phyloP scores from a whole-genome alignment of 257 asterid species.

The Solanum megistacrolobum region DNA sequence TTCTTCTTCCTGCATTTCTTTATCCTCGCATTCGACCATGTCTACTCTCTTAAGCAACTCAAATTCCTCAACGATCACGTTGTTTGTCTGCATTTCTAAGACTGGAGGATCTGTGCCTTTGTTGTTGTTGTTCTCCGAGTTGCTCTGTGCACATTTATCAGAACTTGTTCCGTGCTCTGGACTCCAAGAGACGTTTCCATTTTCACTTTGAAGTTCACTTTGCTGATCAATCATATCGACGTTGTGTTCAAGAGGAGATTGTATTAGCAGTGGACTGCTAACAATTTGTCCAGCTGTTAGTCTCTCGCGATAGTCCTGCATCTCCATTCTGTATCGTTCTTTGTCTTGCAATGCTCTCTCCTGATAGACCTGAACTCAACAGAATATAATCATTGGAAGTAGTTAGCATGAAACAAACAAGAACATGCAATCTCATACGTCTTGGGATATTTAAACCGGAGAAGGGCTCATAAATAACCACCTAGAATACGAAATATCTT shows the following conservation, averaged over 20 bases:
- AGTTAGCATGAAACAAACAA: background rate
- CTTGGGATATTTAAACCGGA: background rate
- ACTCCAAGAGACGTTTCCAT: slow-evolving; percentile 9
- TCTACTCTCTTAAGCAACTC: slow-evolving; percentile 14
- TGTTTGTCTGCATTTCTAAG: slow-evolving; percentile 14
- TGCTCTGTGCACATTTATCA: slow-evolving; percentile 12
- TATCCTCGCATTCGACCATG: background rate
- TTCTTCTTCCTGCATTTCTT: background rate
- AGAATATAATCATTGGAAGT: background rate
- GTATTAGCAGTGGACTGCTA: slow-evolving; percentile 8
- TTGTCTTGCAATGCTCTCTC: slow-evolving; percentile 69
- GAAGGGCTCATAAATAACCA: background rate
- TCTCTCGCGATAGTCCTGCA: slow-evolving; percentile 57
- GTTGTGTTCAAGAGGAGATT: slow-evolving; percentile 10
- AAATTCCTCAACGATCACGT: slow-evolving; percentile 14
- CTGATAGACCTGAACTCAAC: slow-evolving; percentile 49
- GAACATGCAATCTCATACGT: background rate
- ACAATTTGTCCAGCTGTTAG: slow-evolving; percentile 23
- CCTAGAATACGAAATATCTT: background rate
- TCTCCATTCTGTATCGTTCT: slow-evolving; percentile 65
- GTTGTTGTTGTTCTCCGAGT: slow-evolving; percentile 19
- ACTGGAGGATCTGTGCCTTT: slow-evolving; percentile 8
- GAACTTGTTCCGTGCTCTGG: slow-evolving; percentile 18
- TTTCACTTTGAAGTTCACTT: slow-evolving; percentile 13
- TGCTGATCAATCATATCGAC: slow-evolving; percentile 11